Percentiles rank a stretch among this genome's conserved stretches.
Evolutionary conservation across 2,329 filamentous ascomycete species (phyloP).

Genomic region (Fusarium newnesense): DNA sequence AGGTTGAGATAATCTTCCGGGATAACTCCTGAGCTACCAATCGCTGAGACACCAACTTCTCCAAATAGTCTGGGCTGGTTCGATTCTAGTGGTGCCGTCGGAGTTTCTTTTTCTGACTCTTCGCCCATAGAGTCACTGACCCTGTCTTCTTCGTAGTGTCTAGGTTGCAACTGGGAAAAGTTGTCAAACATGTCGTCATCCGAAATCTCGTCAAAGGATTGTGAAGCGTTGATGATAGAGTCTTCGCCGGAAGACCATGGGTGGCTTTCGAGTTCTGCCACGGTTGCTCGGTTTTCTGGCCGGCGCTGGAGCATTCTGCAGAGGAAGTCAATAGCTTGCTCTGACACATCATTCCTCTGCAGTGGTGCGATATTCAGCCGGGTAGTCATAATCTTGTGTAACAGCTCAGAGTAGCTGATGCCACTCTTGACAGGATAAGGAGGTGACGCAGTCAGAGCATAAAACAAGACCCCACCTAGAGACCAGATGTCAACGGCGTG

Average conservation of each 20-base stretch:
- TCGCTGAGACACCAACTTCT: constrained; percentile 63
- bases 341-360: constrained; percentile 66
- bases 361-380: constrained; percentile 75
- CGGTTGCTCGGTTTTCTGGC: constrained; percentile 79
- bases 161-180: constrained; percentile 66
- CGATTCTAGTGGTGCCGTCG: constrained; percentile 68
- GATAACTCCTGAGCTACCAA: constrained; percentile 64
- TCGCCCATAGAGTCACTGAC: constrained; percentile 62
- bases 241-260: constrained; percentile 71
- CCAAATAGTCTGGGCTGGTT: constrained; percentile 61
- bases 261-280: constrained; percentile 75
- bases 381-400: constrained; percentile 86
- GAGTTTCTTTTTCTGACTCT: constrained; percentile 84
- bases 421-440: constrained; percentile 84
- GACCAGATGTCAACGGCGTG: constrained; percentile 98
- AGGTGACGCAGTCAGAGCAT: constrained; percentile 79
- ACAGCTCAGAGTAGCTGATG: constrained; percentile 80
- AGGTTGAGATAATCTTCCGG: constrained; percentile 61
- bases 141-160: constrained; percentile 50
- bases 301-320: constrained; percentile 83
- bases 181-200: constrained; percentile 69
- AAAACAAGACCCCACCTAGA: constrained; percentile 90
- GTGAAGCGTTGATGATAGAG: constrained; percentile 49
- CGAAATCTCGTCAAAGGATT: constrained; percentile 69
- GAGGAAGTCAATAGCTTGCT: constrained; percentile 78